A percentile compares a stretch with the other conserved stretches of the same genome.
Conservation (phyloP, 129 eudicot genomes). For the Artemisia annua region DNA sequence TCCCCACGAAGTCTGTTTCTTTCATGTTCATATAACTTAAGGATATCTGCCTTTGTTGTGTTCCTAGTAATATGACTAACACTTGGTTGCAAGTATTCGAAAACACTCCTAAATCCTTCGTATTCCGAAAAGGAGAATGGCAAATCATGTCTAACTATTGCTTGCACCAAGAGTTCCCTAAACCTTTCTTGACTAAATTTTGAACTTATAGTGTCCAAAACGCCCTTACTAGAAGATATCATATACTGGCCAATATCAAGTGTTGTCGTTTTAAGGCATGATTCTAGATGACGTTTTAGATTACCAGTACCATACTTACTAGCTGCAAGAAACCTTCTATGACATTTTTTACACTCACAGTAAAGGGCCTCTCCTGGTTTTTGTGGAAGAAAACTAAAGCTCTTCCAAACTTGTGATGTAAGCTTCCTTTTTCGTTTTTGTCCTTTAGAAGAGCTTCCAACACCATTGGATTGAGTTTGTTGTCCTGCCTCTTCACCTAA, state of each 20-base stretch:
- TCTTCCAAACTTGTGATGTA: constrained; percentile 7
- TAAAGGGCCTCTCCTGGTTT: neutral
- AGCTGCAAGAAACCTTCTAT: neutral
- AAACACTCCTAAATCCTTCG: neutral
- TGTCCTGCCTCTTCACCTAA: neutral
- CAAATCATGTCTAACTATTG: constrained; percentile 2
- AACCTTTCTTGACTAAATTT: constrained; percentile 7
- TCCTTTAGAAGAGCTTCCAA: neutral
- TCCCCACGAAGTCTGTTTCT: neutral
- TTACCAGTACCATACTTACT: neutral
- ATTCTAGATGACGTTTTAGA: neutral
- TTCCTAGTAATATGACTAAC: neutral
- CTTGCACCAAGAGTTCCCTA: neutral
- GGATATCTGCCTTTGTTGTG: neutral
- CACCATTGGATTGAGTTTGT: neutral
- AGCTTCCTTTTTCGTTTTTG: neutral
- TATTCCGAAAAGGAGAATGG: constrained; percentile 14
- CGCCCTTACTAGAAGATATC: neutral
- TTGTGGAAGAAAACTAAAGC: neutral
- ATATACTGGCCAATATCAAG: neutral
- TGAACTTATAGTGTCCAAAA: neutral
- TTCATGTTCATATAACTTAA: neutral
- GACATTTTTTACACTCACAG: constrained; percentile 4
- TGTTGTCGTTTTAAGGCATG: neutral
- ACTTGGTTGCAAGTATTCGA: neutral